Evolutionary conservation across 208 protist species (phyloP), one percentile per base, ranked within the genome.

Genomic region (Acanthamoeba castellanii): DNA sequence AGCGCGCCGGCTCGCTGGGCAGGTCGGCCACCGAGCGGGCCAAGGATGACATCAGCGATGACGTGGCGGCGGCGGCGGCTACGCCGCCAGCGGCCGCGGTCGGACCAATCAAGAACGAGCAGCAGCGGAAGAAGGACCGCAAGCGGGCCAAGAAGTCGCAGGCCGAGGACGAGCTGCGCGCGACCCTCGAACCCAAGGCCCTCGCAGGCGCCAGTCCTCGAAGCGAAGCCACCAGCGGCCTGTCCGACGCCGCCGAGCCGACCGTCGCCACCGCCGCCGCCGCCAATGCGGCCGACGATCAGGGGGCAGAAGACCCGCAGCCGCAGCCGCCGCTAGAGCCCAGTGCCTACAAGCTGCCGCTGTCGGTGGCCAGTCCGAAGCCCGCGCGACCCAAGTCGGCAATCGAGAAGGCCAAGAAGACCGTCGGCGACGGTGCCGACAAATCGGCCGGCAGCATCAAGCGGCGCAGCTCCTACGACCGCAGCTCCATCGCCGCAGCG

Each of bases 91-190:
- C 37, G 37, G 37, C 37, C 37, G 37, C 37, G 1, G 37, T 37
- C 37, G 37, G 0, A 37, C 37, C 37, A 37, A 37, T 57, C 52
- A 57, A 57, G 52, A 57, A 57, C 52, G 59, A 70, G n/a, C n/a
- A 70, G 64, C 72, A 82, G 72, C 34, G 37, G 11, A 82, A 82
- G 72, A 82, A 82, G 72, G 37, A 82, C 16, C 18, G 37, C 16
- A 82, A 82, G 72, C 47, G 50, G 37, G 6, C 13, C 8, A 82
- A 82, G 72, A 50, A 82, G 18, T 50, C n/a, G 42, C 34, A 82
- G 14, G 13, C 9, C 18, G 72, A 82, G 72, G 50, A 25, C 27
- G 72, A 82, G 72, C n/a, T 27, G 32, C 66, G 22, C 66, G 66
- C n/a, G 3, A 50, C 37, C 37, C 37, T 42, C 37, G 34, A 82